Percentiles rank a stretch among this genome's conserved stretches.
Evolutionary conservation across 495 filamentous ascomycete species (phyloP).

Genomic region (Penicillium nucicola): DNA sequence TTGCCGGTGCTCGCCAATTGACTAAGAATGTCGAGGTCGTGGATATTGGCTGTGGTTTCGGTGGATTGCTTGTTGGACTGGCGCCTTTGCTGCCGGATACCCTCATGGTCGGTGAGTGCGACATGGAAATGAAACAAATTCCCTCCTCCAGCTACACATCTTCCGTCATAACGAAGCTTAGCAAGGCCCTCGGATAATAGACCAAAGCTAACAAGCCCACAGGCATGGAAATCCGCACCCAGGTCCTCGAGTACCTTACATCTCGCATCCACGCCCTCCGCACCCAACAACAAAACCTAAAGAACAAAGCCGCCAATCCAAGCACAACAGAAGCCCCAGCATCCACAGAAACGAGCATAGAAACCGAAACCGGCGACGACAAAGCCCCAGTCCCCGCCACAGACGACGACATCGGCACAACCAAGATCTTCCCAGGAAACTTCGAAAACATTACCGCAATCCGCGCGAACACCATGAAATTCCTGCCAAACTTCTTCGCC

Average conservation of each 20-base stretch:
- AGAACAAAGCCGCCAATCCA: constrained; percentile 12
- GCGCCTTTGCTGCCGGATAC: constrained; percentile 77
- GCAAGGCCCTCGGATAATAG: too few species aligned
- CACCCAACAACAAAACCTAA: constrained; percentile 54
- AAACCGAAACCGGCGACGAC: background rate
- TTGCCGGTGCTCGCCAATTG: constrained; percentile 41
- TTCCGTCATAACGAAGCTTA: too few species aligned
- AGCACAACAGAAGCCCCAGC: background rate
- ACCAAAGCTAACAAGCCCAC: constrained; percentile 2
- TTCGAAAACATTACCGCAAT: constrained; percentile 87
- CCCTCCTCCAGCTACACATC: too few species aligned
- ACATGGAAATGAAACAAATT: background rate
- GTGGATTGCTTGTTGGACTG: constrained; percentile 83
- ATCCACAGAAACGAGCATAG: constrained; percentile 1
- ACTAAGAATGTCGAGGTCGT: constrained; percentile 80
- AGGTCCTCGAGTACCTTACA: constrained; percentile 85
- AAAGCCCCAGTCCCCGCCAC: constrained; percentile 18
- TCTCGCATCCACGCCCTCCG: constrained; percentile 82
- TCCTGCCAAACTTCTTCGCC: constrained; percentile 91
- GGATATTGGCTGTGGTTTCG: constrained; percentile 96
- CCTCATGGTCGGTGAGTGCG: constrained; percentile 66
- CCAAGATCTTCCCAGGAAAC: constrained; percentile 30
- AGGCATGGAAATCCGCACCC: constrained; percentile 85
- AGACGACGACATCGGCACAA: constrained; percentile 25
- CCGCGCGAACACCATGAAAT: constrained; percentile 96